phyloP scores from a whole-genome alignment of 2,329 filamentous ascomycete genomes.

The Paracoccidioides lutzii region DNA sequence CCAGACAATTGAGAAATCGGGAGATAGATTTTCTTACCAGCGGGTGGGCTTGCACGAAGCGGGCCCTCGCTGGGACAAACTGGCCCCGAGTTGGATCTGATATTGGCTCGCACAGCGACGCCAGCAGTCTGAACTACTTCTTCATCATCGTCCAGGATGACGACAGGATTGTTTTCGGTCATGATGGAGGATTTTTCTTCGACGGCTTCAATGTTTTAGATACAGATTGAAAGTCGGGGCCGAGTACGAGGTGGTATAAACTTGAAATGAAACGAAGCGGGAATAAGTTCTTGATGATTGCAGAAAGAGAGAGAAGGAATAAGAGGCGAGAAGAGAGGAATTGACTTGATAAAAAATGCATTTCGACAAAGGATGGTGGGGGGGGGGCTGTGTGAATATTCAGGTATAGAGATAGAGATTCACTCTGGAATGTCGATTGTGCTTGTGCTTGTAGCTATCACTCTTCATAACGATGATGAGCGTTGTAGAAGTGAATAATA shows the following conservation, averaged over 20 bases:
- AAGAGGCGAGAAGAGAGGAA: neutral
- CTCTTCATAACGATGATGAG: too few species aligned
- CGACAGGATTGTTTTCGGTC: neutral
- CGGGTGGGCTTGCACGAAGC: too few species aligned
- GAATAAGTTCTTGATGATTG: neutral
- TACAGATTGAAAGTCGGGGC: neutral
- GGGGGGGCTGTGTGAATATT: too few species aligned
- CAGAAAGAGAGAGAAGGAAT: neutral
- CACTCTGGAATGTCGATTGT: too few species aligned
- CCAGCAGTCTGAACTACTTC: conserved; percentile 5
- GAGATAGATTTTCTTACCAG: too few species aligned
- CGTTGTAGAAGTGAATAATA: too few species aligned
- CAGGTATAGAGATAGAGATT: too few species aligned
- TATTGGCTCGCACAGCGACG: neutral
- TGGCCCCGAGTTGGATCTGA: neutral
- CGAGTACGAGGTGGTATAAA: neutral
- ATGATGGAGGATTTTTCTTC: neutral
- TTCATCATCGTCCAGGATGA: conserved; percentile 7
- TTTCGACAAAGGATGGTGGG: too few species aligned
- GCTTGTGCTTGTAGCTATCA: too few species aligned
- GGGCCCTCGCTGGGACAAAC: neutral
- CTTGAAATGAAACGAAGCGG: neutral
- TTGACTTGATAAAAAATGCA: too few species aligned
- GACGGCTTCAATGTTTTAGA: neutral
- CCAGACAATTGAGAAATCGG: too few species aligned